phyloP scores from a whole-genome alignment of 2,329 filamentous ascomycete species.

The Cladosporium velox region DNA sequence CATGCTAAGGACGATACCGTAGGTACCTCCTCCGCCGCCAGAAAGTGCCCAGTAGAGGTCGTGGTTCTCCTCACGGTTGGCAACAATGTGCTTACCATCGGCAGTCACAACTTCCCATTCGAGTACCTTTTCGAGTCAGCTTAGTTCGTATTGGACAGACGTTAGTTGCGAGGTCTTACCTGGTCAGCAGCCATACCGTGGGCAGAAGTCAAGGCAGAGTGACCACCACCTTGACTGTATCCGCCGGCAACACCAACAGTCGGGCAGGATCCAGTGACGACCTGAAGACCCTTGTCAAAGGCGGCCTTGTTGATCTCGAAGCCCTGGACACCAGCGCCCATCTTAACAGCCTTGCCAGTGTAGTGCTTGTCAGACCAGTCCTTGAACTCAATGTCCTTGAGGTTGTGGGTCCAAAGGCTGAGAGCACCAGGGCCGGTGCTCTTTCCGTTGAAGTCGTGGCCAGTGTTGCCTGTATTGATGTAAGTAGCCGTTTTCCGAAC shows the following conservation, averaged over 20 bases:
- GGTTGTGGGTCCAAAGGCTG: constrained; percentile 58
- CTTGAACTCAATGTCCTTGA: constrained; percentile 52
- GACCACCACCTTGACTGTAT: constrained; percentile 63
- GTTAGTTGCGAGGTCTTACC: not conserved
- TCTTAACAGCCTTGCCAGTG: constrained; percentile 53
- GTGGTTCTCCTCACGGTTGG: constrained; percentile 49
- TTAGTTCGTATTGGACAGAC: not conserved
- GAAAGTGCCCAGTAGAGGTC: constrained; percentile 66
- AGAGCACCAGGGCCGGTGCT: constrained; percentile 62
- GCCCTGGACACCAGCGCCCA: constrained; percentile 58
- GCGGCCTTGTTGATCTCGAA: constrained; percentile 52
- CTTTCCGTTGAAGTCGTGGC: constrained; percentile 51
- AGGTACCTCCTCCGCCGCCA: constrained; percentile 63
- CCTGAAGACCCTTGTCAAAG: constrained; percentile 47
- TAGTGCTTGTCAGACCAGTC: constrained; percentile 48
- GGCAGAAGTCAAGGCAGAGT: constrained; percentile 53
- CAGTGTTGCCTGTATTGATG: constrained; percentile 35
- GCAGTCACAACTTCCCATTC: constrained; percentile 51
- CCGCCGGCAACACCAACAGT: constrained; percentile 62
- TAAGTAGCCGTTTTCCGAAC: constrained; percentile 42
- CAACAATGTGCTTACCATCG: constrained; percentile 50
- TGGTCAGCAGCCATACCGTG: constrained; percentile 64
- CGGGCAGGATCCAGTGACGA: constrained; percentile 58
- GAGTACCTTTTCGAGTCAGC: constrained; percentile 41
- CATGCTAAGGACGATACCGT: constrained; percentile 59